Conservation (phyloP, 2,329 filamentous ascomycete species). For the Sporothrix dimorphospora region DNA sequence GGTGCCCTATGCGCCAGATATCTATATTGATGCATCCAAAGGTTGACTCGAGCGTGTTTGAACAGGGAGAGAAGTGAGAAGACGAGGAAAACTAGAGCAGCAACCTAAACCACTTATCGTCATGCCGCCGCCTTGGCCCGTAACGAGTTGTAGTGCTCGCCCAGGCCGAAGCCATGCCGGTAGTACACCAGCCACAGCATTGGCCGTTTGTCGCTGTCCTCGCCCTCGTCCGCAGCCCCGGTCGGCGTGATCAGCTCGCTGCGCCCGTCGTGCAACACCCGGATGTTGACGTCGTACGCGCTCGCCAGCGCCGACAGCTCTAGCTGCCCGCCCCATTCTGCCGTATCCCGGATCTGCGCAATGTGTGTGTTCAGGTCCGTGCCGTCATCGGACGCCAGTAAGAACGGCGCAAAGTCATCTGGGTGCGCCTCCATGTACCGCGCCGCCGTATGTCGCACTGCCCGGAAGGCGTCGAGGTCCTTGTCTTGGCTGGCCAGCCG, state of each 20-base stretch:
- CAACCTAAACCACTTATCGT: neutral
- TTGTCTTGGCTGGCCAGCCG: conserved; percentile 34
- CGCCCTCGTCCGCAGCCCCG: conserved; percentile 39
- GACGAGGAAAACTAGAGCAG: neutral
- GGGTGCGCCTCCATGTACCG: conserved; percentile 73
- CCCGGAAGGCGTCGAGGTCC: conserved; percentile 58
- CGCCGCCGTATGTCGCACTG: conserved; percentile 71
- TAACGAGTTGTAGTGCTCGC: conserved; percentile 97
- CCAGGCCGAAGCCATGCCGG: conserved; percentile 87
- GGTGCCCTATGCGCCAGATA: neutral
- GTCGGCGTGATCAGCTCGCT: conserved; percentile 72
- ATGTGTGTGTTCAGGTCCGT: conserved; percentile 69
- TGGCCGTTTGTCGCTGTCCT: conserved; percentile 45
- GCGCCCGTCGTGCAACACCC: conserved; percentile 81
- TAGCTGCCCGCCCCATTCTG: conserved; percentile 94
- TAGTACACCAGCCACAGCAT: conserved; percentile 94
- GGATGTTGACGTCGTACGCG: conserved; percentile 77
- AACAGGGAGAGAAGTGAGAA: neutral
- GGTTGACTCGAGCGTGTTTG: neutral
- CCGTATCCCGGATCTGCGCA: conserved; percentile 77
- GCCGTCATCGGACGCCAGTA: conserved; percentile 27
- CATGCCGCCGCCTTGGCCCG: conserved; percentile 44
- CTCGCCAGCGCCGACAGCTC: conserved; percentile 84
- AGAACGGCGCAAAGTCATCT: conserved; percentile 82
- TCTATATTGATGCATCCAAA: neutral